A percentile compares a stretch with the other conserved stretches of the same genome.
Evolutionary conservation across 2,329 filamentous ascomycete species (phyloP).

Genomic region (Alternaria dauci): DNA sequence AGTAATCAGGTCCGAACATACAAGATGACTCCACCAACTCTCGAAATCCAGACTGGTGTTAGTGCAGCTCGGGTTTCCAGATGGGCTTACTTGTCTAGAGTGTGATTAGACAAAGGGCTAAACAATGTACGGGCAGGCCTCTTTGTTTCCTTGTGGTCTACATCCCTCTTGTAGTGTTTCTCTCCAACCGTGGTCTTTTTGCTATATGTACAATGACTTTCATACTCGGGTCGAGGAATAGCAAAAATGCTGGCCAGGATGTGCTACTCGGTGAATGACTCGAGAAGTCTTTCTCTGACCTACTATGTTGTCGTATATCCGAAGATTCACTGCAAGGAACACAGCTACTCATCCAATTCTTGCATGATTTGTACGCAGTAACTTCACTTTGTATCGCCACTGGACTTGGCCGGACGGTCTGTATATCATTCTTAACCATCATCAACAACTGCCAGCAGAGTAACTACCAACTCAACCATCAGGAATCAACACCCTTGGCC

Average conservation of each 20-base stretch:
- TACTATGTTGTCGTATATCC: background rate
- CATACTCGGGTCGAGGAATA: background rate
- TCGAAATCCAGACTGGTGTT: background rate
- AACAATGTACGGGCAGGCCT: background rate
- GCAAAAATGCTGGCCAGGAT: background rate
- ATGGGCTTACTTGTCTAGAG: background rate
- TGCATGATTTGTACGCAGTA: background rate
- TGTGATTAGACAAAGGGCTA: background rate
- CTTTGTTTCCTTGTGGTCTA: conserved; percentile 8
- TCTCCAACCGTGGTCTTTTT: background rate
- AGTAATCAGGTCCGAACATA: background rate
- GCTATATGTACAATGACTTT: conserved; percentile 3
- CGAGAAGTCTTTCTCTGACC: background rate
- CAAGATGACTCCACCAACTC: background rate
- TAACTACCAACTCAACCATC: background rate
- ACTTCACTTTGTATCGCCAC: background rate
- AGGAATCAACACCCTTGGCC: background rate
- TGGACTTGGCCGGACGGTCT: no score
- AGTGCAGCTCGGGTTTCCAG: background rate
- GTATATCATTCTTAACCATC: background rate
- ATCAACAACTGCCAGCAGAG: background rate
- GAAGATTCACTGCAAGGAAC: background rate
- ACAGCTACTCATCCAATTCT: background rate
- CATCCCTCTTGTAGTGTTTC: background rate
- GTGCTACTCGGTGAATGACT: background rate